Percentiles rank a stretch among this genome's conserved stretches.
Evolutionary conservation across 2,329 filamentous ascomycete species (phyloP).

Genomic region (Chrysoporthe cubensis): DNA sequence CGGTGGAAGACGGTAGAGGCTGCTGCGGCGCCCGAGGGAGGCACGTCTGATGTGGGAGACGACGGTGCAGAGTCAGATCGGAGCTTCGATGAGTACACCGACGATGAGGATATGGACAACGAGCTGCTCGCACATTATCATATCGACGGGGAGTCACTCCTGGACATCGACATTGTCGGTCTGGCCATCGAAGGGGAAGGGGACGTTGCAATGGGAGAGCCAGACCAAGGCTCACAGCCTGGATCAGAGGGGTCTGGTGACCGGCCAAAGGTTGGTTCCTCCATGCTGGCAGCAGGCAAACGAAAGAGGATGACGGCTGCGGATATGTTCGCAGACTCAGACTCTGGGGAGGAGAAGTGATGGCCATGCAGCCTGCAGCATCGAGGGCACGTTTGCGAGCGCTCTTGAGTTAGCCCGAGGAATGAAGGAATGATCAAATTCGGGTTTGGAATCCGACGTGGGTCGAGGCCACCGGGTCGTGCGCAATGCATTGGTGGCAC

Average conservation of each 20-base stretch:
- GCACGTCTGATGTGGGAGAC: conserved; percentile 7
- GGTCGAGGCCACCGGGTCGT: neutral
- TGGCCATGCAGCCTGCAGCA: neutral
- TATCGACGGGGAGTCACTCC: conserved; percentile 47
- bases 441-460: too few species aligned
- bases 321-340: conserved; percentile 86
- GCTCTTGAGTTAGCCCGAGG: neutral
- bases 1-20: conserved; percentile 58
- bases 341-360: conserved; percentile 41
- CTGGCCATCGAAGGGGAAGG: conserved; percentile 42
- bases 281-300: conserved; percentile 36
- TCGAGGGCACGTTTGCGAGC: neutral
- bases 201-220: conserved; percentile 22
- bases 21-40: conserved; percentile 25
- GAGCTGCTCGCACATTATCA: conserved; percentile 52
- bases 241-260: conserved; percentile 32
- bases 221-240: conserved; percentile 28
- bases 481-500: neutral
- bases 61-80: conserved; percentile 32
- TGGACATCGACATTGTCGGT: conserved; percentile 53
- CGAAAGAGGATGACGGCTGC: conserved; percentile 74
- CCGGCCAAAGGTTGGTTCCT: conserved; percentile 34
- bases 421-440: too few species aligned
- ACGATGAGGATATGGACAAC: conserved; percentile 55
- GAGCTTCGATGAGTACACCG: conserved; percentile 40